Evolutionary conservation across 345 rosid species (phyloP).

Genomic region (Chamaenerion angustifolium): DNA sequence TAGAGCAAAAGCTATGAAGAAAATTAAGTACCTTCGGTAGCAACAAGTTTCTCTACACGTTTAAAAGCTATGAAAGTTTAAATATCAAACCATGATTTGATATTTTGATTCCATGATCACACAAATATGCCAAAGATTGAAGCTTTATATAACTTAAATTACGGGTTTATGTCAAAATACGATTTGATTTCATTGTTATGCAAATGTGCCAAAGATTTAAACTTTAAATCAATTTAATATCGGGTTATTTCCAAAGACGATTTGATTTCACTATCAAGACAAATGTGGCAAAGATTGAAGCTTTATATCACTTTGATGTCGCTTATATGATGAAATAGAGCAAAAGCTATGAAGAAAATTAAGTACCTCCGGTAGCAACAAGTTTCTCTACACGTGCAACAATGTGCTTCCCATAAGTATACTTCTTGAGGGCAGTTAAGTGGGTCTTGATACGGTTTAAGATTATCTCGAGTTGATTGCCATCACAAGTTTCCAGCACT

Average conservation of each 20-base stretch:
- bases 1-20: neutral
- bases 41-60: conserved; percentile 79
- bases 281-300: neutral
- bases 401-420: conserved; percentile 76
- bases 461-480: conserved; percentile 58
- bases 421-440: conserved; percentile 66
- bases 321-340: too few species aligned
- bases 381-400: conserved; percentile 85
- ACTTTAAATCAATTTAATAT: too few species aligned
- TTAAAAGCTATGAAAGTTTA: too few species aligned
- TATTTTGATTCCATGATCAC: too few species aligned
- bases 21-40: conserved; percentile 50
- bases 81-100: too few species aligned
- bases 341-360: conserved; percentile 2
- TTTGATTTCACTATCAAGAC: too few species aligned
- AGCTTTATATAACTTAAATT: too few species aligned
- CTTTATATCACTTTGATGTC: neutral
- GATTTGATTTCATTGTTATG: too few species aligned
- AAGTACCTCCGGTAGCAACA: conserved; percentile 69
- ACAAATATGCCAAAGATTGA: too few species aligned
- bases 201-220: too few species aligned
- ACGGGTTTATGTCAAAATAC: too few species aligned
- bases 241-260: too few species aligned
- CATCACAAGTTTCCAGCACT: conserved; percentile 72
- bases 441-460: conserved; percentile 64